Evolutionary conservation across 192 early-diverging fungal genomes (phyloP), one percentile per base, ranked within the genome.

Genomic region (Ambispora gerdemannii): DNA sequence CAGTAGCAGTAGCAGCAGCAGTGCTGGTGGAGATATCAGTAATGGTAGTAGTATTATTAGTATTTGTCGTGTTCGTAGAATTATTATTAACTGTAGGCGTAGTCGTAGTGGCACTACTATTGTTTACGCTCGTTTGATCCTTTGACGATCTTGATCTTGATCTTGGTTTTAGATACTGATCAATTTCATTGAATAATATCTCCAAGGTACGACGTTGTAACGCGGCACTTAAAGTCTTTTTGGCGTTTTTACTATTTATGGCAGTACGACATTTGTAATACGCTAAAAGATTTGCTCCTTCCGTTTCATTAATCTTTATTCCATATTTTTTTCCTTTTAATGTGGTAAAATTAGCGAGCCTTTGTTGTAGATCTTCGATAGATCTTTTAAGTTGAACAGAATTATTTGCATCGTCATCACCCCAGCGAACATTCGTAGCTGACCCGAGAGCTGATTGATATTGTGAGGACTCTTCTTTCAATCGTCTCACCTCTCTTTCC

Each of bases 161-260:
- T 49, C 19, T 35, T 10, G 63, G 22, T 19, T 67, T 52, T 28
- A 70, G 28, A 43, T 70, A 47, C 7, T 36, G 22, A 11, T 33
- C 11, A 25, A 70, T 24, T 19, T 49, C 27, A 22, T 3, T 2
- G 27, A 69, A 30, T 50, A 56, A 33, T 30, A 4, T 0, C n/a
- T 56, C 34, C 3, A 69, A 19, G 17, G 51, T 32, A 20, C 22
- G 53, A 11, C 67, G 67, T 56, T 68, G 67, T 17, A 68, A 25
- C 3, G 6, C 67, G 32, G 27, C 67, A 22, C 17, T 58, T 0
- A 69, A 27, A 36, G 20, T 58, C 4, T 7, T 34, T 10, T 50
- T 69, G 7, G 3, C 32, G 6, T 28, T 58, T 58, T 69, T 20
- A 15, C 25, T 24, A 34, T 7, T 34, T 11, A 62, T 31, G 10